These are phyloP conservation scores for Rhizopogon salebrosus DNA, from an alignment of 768 basidiomycete genomes.

Conservation along the genomic window DNA sequence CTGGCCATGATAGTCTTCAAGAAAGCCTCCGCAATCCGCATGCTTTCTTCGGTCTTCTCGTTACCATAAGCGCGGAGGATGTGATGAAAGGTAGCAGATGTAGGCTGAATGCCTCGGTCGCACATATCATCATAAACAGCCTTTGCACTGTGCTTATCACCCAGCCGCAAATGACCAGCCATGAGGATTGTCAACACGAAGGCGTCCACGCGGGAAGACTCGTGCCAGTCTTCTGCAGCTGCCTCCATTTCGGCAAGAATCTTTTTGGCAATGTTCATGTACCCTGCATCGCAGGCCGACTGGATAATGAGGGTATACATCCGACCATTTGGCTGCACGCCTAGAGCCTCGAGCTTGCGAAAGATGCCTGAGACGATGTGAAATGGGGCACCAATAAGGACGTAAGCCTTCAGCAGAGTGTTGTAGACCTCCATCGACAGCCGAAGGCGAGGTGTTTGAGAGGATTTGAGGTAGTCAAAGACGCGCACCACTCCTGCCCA, in stretches of 20 bases:
- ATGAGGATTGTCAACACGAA: constrained; percentile 74
- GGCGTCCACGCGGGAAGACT: constrained; percentile 41
- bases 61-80: constrained; percentile 61
- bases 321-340: constrained; percentile 51
- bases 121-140: constrained; percentile 70
- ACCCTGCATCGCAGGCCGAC: constrained; percentile 70
- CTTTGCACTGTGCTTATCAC: constrained; percentile 51
- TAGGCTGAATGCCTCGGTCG: constrained; percentile 57
- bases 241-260: constrained; percentile 65
- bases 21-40: constrained; percentile 64
- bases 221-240: constrained; percentile 28
- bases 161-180: constrained; percentile 58
- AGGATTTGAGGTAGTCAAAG: constrained; percentile 54
- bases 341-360: constrained; percentile 41
- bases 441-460: constrained; percentile 29
- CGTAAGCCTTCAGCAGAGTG: constrained; percentile 77
- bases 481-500: constrained; percentile 72
- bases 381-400: constrained; percentile 77
- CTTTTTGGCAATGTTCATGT: constrained; percentile 58
- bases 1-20: constrained; percentile 43
- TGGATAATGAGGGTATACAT: constrained; percentile 76
- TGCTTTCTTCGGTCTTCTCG: constrained; percentile 41
- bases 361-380: constrained; percentile 57
- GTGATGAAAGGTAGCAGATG: constrained; percentile 59
- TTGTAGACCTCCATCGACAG: constrained; percentile 65